phyloP scores from a whole-genome alignment of 2,329 filamentous ascomycete species.

The Venturiaceae sp. region DNA sequence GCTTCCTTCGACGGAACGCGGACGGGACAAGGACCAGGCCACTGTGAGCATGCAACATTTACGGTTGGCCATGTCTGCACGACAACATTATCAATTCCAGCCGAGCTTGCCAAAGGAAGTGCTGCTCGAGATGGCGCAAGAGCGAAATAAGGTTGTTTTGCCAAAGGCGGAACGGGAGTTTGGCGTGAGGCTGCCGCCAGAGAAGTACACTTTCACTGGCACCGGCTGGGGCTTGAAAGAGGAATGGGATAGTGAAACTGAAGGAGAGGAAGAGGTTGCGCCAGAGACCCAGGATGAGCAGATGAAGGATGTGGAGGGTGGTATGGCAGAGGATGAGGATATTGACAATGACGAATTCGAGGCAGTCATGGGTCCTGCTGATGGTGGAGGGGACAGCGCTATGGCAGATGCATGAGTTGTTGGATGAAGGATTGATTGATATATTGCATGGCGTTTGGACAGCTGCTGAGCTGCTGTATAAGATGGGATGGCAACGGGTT shows the following conservation, averaged over 20 bases:
- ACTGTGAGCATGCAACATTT: conserved; percentile 24
- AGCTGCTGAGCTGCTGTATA: not conserved
- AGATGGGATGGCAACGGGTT: no score
- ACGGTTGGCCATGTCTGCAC: conserved; percentile 60
- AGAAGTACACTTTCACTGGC: conserved; percentile 51
- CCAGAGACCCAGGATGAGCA: conserved; percentile 16
- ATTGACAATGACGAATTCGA: conserved; percentile 18
- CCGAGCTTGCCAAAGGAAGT: conserved; percentile 54
- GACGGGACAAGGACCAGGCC: not conserved
- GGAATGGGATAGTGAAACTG: conserved; percentile 40
- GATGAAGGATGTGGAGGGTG: conserved; percentile 21
- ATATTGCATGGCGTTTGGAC: not conserved
- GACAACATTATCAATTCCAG: conserved; percentile 61
- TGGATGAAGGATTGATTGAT: no score
- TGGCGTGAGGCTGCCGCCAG: conserved; percentile 50
- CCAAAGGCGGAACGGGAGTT: conserved; percentile 46
- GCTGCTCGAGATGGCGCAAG: conserved; percentile 62
- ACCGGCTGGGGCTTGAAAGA: conserved; percentile 47
- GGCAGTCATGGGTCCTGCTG: conserved; percentile 12
- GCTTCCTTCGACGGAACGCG: not conserved
- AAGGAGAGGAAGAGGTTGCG: conserved; percentile 30
- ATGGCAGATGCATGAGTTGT: conserved; percentile 18
- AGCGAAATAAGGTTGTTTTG: conserved; percentile 58
- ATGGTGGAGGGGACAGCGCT: conserved; percentile 17
- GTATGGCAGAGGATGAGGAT: conserved; percentile 9